These are phyloP conservation scores for Avena insularis DNA, from an alignment of 176 grass and related monocot species.

Conservation along the genomic window DNA sequence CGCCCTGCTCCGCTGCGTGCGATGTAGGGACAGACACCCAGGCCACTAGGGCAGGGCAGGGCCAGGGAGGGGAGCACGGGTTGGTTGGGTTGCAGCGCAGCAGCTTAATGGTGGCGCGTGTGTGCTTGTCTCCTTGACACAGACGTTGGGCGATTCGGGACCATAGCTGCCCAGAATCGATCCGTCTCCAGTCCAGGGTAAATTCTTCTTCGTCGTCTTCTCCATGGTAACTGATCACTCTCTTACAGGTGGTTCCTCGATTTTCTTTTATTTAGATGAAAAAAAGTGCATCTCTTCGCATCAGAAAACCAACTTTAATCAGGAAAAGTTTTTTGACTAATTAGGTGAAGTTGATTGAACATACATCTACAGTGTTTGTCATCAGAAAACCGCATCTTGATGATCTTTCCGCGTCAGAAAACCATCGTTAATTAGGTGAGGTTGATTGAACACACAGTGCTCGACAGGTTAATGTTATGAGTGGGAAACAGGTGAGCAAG, in stretches of 20 bases:
- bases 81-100: not conserved
- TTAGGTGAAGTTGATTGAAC: not conserved
- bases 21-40: constrained; percentile 29
- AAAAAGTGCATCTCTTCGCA: not conserved
- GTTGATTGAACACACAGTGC: not conserved
- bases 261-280: not conserved
- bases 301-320: constrained; percentile 10
- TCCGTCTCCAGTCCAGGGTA: not conserved
- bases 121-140: constrained; percentile 33
- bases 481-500: constrained; percentile 29
- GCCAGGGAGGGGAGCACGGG: constrained; percentile 15
- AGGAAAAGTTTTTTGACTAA: not conserved
- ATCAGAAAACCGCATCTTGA: too few species aligned
- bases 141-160: constrained; percentile 6
- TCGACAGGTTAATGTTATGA: not conserved
- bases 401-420: too few species aligned
- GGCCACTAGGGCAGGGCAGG: not conserved
- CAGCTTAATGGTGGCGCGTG: constrained; percentile 30
- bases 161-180: not conserved
- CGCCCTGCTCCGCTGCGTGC: not conserved
- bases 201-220: not conserved
- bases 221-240: not conserved
- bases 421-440: not conserved
- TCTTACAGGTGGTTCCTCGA: not conserved
- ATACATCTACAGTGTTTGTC: not conserved